Evolutionary conservation across 2,329 filamentous ascomycete species (phyloP).

Genomic region (Cladosporium velox): DNA sequence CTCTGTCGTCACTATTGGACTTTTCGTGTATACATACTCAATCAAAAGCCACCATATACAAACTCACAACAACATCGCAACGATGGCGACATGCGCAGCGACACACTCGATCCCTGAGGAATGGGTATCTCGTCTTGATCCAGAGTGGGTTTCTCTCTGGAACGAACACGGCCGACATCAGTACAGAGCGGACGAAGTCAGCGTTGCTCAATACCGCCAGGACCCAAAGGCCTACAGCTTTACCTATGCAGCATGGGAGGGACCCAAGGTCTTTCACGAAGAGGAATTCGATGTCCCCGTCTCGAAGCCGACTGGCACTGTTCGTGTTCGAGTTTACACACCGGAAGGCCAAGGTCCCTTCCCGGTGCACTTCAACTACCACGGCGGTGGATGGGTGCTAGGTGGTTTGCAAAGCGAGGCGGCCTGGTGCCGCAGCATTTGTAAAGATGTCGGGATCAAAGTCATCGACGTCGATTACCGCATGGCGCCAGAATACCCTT

Average conservation of each 20-base stretch:
- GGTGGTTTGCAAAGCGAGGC: constrained; percentile 45
- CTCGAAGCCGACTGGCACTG: not conserved
- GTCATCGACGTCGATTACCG: constrained; percentile 52
- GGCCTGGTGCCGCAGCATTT: constrained; percentile 41
- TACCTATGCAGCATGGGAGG: not conserved
- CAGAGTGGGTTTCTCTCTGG: not conserved
- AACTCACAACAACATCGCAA: not conserved
- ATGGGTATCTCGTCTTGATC: not conserved
- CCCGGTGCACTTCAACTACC: constrained; percentile 23
- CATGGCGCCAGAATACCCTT: constrained; percentile 51
- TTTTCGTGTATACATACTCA: not conserved
- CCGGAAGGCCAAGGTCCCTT: not conserved
- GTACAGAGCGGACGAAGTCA: constrained; percentile 1
- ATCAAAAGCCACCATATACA: not conserved
- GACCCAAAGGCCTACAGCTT: not conserved
- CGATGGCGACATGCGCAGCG: not conserved
- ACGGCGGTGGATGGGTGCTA: constrained; percentile 46
- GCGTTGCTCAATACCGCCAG: not conserved
- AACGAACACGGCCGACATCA: not conserved
- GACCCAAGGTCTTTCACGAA: not conserved
- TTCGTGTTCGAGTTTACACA: not conserved
- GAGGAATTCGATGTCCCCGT: not conserved
- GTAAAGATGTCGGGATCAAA: constrained; percentile 38
- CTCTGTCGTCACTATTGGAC: not conserved
- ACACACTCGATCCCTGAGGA: not conserved